Base-by-base conservation (phyloP, 768 basidiomycete genomes). In the Lactarius sp. region DNA sequence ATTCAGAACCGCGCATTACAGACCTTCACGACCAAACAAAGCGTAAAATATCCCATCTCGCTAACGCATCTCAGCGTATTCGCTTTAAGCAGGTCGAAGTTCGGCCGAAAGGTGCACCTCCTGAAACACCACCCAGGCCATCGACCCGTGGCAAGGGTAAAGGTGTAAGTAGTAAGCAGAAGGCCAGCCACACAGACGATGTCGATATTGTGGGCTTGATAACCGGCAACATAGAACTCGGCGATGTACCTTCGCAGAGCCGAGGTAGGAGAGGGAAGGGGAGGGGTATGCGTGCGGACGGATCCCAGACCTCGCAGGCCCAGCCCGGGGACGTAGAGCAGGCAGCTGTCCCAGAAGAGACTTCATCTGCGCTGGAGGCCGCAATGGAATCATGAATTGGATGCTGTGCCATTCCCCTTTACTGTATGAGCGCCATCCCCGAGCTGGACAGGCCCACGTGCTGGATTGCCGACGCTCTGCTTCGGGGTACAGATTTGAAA, bases 81-180 rank as follows among this genome's bases (percentile, higher is more conserved):
- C 79, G 78, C n/a, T 92, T 92, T 75, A 82, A 80, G 63, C 85
- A 89, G 70, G 85, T 90, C 4, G 82, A 84, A 34, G 75, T 90
- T 47, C 77, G 77, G 37, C 75, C 77, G 16, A 83, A 79, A 65
- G 69, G 62, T 0, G 67, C 64, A 12, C 39, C 59, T 1, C 20
- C 53, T 1, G 49, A 51, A 22, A 33, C 42, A 7, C 41, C 42
- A 6, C 22, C 22, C 22, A 41, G 36, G 6, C 31, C 20, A 33
- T 46, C 58, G 10, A 50, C 57, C 20, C 47, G 10, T 18, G 33
- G 47, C 13, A 64, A 64, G 49, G 46, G 59, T 20, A 64, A 52
- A 49, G 49, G 41, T n/a, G 41, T 53, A 16, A 49, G 47, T 20
- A 44, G 34, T 22, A 60, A 52, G 27, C 53, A 60, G 27, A 60